phyloP scores from a whole-genome alignment of 1,284 basidiomycete genomes.

The Ganoderma lucidum region DNA sequence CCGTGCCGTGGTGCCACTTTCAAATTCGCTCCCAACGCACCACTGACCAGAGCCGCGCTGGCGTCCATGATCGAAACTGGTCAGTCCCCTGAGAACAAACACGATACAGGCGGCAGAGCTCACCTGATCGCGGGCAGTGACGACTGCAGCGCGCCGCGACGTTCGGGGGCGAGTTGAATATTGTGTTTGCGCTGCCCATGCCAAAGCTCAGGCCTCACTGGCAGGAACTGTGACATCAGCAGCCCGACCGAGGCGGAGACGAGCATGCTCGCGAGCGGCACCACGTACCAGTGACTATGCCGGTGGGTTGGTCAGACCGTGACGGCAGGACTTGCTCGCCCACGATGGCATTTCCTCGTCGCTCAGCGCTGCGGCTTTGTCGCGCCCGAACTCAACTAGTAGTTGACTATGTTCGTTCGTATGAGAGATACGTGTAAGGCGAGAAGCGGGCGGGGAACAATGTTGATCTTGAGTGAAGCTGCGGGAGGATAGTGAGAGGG shows the following conservation, averaged over 20 bases:
- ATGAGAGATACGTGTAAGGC: too few species aligned
- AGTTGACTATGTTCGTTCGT: too few species aligned
- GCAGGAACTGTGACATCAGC: too few species aligned
- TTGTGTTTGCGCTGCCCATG: slow-evolving; percentile 26
- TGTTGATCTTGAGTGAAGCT: too few species aligned
- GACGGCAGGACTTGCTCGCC: slow-evolving; percentile 10
- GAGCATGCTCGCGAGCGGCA: slow-evolving; percentile 39
- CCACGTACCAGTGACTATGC: slow-evolving; percentile 36
- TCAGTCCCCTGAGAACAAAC: too few species aligned
- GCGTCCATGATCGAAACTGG: too few species aligned
- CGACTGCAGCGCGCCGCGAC: slow-evolving; percentile 40
- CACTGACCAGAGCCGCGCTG: too few species aligned
- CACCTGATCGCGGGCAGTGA: too few species aligned
- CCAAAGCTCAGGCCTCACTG: slow-evolving; percentile 32
- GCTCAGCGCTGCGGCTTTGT: neutral
- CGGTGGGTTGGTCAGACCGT: neutral
- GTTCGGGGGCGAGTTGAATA: slow-evolving; percentile 38
- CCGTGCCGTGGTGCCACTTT: slow-evolving; percentile 41
- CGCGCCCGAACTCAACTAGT: neutral
- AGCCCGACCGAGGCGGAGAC: slow-evolving; percentile 37
- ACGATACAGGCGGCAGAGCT: too few species aligned
- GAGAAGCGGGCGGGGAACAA: neutral
- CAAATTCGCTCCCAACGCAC: too few species aligned
- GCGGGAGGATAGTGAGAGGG: neutral
- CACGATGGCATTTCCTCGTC: neutral